A percentile compares a stretch with the other conserved stretches of the same genome.
Evolutionary conservation across 495 filamentous ascomycete species (phyloP).

Genomic region (Penicillium coprophilum): DNA sequence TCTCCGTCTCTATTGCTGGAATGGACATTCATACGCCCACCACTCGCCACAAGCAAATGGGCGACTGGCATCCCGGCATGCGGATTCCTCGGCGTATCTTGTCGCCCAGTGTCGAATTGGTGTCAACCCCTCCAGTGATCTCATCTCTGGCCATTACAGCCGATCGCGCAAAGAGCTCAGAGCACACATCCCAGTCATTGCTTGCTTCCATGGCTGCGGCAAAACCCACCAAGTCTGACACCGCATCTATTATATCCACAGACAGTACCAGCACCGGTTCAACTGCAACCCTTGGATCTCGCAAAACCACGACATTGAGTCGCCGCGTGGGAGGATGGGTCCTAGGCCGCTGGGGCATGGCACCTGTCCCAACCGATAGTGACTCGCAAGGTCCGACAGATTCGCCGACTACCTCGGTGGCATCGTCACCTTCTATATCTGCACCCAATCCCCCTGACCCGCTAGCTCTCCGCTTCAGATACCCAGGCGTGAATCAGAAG

Average conservation of each 20-base stretch:
- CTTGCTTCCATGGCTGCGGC: conserved; percentile 43
- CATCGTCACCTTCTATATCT: conserved; percentile 1
- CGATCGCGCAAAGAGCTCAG: conserved; percentile 28
- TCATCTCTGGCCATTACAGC: conserved; percentile 47
- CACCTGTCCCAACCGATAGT: conserved; percentile 31
- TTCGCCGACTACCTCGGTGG: conserved; percentile 11
- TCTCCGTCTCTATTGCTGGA: conserved; percentile 51
- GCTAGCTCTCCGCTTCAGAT: conserved; percentile 32
- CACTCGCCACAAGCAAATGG: conserved; percentile 38
- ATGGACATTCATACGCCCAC: conserved; percentile 52
- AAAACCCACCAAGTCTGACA: conserved; percentile 17
- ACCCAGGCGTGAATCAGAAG: conserved; percentile 50
- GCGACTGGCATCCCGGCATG: conserved; percentile 30
- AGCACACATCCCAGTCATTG: conserved; percentile 36
- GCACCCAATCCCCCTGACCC: neutral
- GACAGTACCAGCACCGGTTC: conserved; percentile 31
- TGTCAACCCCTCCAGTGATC: conserved; percentile 44
- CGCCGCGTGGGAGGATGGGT: conserved; percentile 57
- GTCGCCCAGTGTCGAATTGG: conserved; percentile 33
- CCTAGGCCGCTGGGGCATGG: conserved; percentile 53
- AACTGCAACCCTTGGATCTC: conserved; percentile 20
- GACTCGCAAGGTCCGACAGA: conserved; percentile 20
- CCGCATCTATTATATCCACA: conserved; percentile 23
- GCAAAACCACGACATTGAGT: conserved; percentile 39
- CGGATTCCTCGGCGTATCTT: conserved; percentile 41